Evolutionary conservation across 208 protist genomes (phyloP).

Genomic region (Crithidia thermophila): DNA sequence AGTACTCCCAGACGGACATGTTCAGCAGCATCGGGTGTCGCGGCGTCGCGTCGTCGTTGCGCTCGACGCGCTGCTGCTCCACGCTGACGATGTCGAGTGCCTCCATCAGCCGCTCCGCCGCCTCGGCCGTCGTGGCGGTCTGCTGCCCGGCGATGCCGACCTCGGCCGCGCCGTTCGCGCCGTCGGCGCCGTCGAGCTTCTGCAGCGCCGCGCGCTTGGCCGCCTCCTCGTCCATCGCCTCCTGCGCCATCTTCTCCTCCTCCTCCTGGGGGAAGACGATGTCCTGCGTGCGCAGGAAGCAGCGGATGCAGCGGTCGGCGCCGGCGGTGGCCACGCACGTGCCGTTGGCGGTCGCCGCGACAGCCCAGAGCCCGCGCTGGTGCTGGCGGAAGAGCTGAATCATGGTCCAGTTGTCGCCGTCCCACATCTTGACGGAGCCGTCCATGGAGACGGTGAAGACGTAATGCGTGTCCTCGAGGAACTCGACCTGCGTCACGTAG

Average conservation of each 20-base stretch:
- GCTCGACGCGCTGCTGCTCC: conserved; percentile 73
- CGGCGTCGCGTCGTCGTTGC: conserved; percentile 53
- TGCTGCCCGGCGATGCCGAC: conserved; percentile 73
- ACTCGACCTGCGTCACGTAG: conserved; percentile 94
- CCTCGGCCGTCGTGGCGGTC: conserved; percentile 68
- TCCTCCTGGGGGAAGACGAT: conserved; percentile 92
- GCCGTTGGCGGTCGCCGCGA: conserved; percentile 71
- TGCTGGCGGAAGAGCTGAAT: conserved; percentile 87
- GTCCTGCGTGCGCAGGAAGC: conserved; percentile 85
- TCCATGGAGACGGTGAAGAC: conserved; percentile 96
- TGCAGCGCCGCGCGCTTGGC: conserved; percentile 67
- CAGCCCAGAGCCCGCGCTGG: conserved; percentile 77
- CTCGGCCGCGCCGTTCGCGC: conserved; percentile 35
- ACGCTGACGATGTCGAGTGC: conserved; percentile 85
- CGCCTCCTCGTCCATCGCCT: conserved; percentile 89
- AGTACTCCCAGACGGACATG: conserved; percentile 76
- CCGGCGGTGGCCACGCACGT: conserved; percentile 83
- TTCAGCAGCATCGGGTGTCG: conserved; percentile 75
- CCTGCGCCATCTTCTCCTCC: conserved; percentile 82
- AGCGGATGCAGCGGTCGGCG: conserved; percentile 78
- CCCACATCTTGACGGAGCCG: conserved; percentile 97
- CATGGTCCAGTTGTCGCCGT: conserved; percentile 96
- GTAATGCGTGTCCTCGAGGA: conserved; percentile 98
- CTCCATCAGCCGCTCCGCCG: conserved; percentile 87
- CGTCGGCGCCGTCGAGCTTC: conserved; percentile 35